Conservation (phyloP, 768 basidiomycete species). For the Kwoniella pini region DNA sequence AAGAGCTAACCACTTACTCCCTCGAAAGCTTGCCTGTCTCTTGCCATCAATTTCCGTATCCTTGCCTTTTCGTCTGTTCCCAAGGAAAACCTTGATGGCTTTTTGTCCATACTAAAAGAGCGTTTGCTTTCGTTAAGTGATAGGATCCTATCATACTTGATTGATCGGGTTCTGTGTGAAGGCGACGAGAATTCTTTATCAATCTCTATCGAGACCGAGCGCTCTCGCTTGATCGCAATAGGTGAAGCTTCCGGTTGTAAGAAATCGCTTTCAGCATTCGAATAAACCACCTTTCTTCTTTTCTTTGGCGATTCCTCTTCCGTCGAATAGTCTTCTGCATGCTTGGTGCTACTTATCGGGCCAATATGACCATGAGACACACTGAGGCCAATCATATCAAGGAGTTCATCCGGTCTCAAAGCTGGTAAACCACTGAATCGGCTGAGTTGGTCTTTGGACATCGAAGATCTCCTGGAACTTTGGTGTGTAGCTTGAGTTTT, state of each 20-base stretch:
- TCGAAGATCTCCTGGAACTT: not conserved
- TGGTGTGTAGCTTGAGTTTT: not conserved
- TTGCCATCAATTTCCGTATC: constrained; percentile 9
- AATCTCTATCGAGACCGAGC: not conserved
- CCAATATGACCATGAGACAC: not conserved
- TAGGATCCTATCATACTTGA: too few species aligned
- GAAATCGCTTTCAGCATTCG: not conserved
- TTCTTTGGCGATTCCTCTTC: constrained; percentile 15
- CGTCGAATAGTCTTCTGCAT: constrained; percentile 13
- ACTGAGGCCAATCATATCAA: not conserved
- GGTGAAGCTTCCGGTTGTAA: constrained; percentile 1
- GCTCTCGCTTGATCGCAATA: not conserved
- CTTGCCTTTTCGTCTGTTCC: constrained; percentile 14
- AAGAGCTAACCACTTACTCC: not conserved
- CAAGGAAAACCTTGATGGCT: constrained; percentile 13
- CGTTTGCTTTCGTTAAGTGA: not conserved
- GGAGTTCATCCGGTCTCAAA: constrained; percentile 4
- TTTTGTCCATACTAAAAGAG: not conserved
- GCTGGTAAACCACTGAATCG: constrained; percentile 9
- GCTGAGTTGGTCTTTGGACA: constrained; percentile 7
- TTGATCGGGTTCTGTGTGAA: too few species aligned
- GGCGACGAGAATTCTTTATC: too few species aligned
- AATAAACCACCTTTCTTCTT: not conserved
- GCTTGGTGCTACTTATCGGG: not conserved
- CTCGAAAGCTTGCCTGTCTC: constrained; percentile 2